These are phyloP conservation scores for Mucor lusitanicus DNA, from an alignment of 371 early-diverging fungal genomes.

Conservation along the genomic window DNA sequence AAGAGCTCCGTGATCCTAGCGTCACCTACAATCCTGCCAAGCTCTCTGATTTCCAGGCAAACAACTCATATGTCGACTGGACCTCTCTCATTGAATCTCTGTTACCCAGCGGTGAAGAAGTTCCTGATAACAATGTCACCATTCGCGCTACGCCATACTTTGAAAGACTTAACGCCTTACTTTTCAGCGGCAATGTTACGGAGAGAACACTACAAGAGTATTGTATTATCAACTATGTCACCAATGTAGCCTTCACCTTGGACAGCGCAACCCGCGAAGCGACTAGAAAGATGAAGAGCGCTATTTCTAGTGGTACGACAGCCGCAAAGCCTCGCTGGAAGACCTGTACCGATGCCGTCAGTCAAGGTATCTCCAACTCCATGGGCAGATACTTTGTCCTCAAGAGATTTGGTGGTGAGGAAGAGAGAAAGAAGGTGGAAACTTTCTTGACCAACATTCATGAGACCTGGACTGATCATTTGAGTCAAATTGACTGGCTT, in stretches of 20 bases:
- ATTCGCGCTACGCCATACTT: constrained; percentile 13
- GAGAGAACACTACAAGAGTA: constrained; percentile 15
- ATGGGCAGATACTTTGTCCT: constrained; percentile 57
- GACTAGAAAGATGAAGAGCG: constrained; percentile 13
- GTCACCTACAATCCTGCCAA: constrained; percentile 53
- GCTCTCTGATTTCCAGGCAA: constrained; percentile 34
- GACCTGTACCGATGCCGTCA: constrained; percentile 46
- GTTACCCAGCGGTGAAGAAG: neutral
- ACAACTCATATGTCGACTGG: constrained; percentile 43
- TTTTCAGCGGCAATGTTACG: neutral
- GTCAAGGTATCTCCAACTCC: constrained; percentile 42
- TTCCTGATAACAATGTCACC: constrained; percentile 1
- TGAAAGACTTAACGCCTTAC: neutral
- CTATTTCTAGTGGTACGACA: constrained; percentile 29
- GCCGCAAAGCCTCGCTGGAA: constrained; percentile 49
- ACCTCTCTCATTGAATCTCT: neutral
- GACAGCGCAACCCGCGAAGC: constrained; percentile 20
- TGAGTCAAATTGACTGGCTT: constrained; percentile 55
- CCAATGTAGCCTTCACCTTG: constrained; percentile 7
- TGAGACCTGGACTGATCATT: constrained; percentile 40
- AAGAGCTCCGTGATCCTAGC: constrained; percentile 50
- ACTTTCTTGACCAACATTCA: constrained; percentile 37
- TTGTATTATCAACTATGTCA: constrained; percentile 10
- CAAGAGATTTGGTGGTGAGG: constrained; percentile 41
- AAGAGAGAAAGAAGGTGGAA: constrained; percentile 23